Conservation (phyloP, 768 basidiomycete genomes). For the Leccinellum rugosiceps region DNA sequence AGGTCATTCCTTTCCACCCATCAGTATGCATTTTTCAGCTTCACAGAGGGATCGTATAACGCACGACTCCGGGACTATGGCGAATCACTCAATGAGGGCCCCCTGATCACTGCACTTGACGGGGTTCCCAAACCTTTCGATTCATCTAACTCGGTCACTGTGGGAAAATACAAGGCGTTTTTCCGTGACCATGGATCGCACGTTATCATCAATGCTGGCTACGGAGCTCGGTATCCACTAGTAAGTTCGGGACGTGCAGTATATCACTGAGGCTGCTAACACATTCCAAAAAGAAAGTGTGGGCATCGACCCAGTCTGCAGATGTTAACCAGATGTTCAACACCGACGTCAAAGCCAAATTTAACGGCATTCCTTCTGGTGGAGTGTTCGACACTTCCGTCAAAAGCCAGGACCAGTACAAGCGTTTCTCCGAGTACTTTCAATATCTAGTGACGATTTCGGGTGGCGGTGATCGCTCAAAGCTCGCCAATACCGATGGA, state of each 20-base stretch:
- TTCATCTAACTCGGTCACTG: background rate
- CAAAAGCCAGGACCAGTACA: too few species aligned
- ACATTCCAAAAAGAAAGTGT: too few species aligned
- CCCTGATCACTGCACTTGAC: background rate
- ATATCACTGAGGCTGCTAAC: too few species aligned
- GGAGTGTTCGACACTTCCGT: too few species aligned
- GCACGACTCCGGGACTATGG: conserved; percentile 1
- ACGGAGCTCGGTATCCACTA: background rate
- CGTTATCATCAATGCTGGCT: background rate
- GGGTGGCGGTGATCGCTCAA: too few species aligned
- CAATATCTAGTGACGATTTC: too few species aligned
- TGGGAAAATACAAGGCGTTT: background rate
- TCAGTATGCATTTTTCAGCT: conserved; percentile 8
- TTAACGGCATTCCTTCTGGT: too few species aligned
- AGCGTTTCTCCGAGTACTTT: too few species aligned
- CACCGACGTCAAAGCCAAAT: too few species aligned
- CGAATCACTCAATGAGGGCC: background rate
- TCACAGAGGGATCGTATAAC: background rate
- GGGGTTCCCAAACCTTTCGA: background rate
- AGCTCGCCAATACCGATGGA: too few species aligned
- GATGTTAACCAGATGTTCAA: too few species aligned
- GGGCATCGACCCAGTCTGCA: too few species aligned
- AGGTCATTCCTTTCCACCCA: conserved; percentile 1
- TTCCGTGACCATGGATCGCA: background rate
- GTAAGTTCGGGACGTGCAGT: background rate